Percentiles rank a stretch among this genome's conserved stretches.
phyloP scores from a whole-genome alignment of 306 rosid genomes.

The Pterocarpus santalinus region DNA sequence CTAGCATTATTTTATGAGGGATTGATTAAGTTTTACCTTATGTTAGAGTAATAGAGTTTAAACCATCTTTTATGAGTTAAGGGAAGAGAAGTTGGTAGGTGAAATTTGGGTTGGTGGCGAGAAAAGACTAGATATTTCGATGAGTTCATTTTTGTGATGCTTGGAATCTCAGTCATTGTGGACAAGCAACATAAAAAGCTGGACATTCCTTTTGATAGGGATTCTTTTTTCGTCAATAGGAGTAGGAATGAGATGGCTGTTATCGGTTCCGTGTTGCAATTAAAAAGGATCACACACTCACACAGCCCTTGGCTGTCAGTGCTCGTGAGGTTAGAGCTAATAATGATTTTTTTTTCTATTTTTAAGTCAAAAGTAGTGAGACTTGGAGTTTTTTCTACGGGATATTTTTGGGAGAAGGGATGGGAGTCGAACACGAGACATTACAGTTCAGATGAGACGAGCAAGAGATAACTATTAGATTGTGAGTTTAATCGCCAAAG shows the following conservation, averaged over 20 bases:
- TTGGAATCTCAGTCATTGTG: constrained; percentile 1
- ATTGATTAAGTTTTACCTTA: background rate
- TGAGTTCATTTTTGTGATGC: background rate
- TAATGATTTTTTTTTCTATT: background rate
- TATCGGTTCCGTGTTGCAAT: no score
- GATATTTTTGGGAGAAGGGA: no score
- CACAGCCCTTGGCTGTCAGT: no score
- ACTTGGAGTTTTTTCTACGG: no score
- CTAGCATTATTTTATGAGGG: background rate
- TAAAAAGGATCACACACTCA: no score
- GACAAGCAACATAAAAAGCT: constrained; percentile 5
- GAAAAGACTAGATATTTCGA: background rate
- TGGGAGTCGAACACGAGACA: no score
- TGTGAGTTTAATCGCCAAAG: no score
- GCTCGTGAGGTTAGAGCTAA: background rate
- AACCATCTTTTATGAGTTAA: background rate
- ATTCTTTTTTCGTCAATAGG: no score
- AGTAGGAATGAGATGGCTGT: no score
- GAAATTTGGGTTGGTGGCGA: background rate
- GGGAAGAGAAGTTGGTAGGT: background rate
- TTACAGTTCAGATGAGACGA: no score
- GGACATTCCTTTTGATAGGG: constrained; percentile 5
- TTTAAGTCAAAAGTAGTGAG: no score
- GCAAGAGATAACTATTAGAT: no score
- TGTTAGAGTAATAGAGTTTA: background rate